A percentile compares a stretch with the other conserved stretches of the same genome.
Conservation (phyloP, 805 yeast species). For the Ogataea corticis region DNA sequence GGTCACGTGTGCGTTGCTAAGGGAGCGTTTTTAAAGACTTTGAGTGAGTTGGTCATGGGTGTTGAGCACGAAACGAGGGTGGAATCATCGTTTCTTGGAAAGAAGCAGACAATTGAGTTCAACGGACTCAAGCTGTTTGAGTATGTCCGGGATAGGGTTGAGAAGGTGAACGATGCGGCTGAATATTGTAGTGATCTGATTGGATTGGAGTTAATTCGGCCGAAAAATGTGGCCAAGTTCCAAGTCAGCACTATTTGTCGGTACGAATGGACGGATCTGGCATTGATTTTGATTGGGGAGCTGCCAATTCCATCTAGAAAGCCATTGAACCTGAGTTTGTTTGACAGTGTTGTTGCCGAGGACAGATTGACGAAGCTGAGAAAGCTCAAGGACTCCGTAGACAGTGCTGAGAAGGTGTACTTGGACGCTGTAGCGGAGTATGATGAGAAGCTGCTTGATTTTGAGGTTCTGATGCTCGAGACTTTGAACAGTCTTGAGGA, state of each 20-base stretch:
- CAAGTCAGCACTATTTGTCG: slow-evolving; percentile 17
- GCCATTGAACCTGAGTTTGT: slow-evolving; percentile 8
- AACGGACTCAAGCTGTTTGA: slow-evolving; percentile 16
- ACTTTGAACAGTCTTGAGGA: slow-evolving; percentile 14
- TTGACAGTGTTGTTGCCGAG: background rate
- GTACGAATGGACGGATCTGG: slow-evolving; percentile 21
- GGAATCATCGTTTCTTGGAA: slow-evolving; percentile 9
- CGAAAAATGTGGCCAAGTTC: slow-evolving; percentile 18
- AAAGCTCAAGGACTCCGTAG: slow-evolving; percentile 11
- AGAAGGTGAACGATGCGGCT: slow-evolving; percentile 5
- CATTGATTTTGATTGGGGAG: slow-evolving; percentile 12
- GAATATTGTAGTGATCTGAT: slow-evolving; percentile 16
- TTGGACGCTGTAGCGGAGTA: slow-evolving; percentile 7
- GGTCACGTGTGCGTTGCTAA: slow-evolving; percentile 11
- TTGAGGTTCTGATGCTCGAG: slow-evolving; percentile 16
- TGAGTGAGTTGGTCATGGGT: slow-evolving; percentile 6
- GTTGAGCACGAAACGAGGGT: slow-evolving; percentile 6
- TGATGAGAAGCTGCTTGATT: slow-evolving; percentile 10
- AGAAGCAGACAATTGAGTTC: slow-evolving; percentile 10
- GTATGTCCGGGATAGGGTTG: slow-evolving; percentile 1
- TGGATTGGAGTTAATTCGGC: slow-evolving; percentile 13
- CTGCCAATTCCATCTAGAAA: slow-evolving; percentile 6
- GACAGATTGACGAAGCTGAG: slow-evolving; percentile 9
- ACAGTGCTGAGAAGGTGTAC: slow-evolving; percentile 5
- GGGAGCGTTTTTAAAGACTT: slow-evolving; percentile 6